Conservation (phyloP, 345 rosid species). For the Citrus unshiu region DNA sequence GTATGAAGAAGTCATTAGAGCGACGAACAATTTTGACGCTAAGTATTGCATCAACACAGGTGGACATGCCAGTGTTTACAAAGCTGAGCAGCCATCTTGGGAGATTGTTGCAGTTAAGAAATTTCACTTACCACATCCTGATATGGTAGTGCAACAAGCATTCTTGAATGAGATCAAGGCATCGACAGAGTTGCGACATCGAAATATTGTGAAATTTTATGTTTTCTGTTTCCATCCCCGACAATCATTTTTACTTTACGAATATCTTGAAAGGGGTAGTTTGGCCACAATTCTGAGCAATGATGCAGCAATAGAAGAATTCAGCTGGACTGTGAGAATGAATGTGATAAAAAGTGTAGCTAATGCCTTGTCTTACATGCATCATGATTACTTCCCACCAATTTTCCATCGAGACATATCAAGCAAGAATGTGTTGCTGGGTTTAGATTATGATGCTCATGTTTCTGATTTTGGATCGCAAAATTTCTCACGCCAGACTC, state of each 20-base stretch:
- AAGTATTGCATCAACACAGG: no score
- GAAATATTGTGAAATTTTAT: slow-evolving; percentile 27
- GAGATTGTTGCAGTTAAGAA: no score
- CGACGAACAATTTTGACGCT: no score
- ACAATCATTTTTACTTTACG: slow-evolving; percentile 31
- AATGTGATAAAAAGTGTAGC: slow-evolving; percentile 15
- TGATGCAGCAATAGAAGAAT: not conserved
- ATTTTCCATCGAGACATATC: not conserved
- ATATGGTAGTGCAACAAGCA: no score
- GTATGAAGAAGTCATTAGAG: no score
- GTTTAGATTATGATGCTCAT: not conserved
- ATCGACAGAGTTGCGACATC: slow-evolving; percentile 23
- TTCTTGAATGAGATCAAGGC: no score
- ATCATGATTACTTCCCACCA: not conserved
- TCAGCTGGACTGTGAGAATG: slow-evolving; percentile 19
- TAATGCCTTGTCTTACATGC: slow-evolving; percentile 21
- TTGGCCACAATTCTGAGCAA: slow-evolving; percentile 2
- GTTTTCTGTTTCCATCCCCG: slow-evolving; percentile 22
- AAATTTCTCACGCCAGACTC: no score
- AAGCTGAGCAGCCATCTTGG: no score
- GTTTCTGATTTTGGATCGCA: not conserved
- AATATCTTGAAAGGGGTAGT: slow-evolving; percentile 28
- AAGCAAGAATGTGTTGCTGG: not conserved
- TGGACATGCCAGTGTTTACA: no score
- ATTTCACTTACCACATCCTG: no score